Evolutionary conservation across 192 early-diverging fungal genomes (phyloP).

Genomic region (Backusella australiensis): DNA sequence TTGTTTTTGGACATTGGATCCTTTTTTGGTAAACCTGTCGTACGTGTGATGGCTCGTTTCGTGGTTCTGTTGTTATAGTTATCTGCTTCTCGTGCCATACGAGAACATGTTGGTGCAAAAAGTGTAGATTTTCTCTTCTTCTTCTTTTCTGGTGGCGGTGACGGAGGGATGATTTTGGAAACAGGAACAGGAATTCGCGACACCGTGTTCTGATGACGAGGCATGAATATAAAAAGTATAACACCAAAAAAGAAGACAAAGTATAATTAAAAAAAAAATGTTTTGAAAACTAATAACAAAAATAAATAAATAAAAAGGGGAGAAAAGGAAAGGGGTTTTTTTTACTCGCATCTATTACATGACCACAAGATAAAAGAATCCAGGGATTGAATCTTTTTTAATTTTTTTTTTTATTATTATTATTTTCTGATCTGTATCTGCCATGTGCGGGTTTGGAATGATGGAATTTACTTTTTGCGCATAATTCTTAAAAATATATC

Average conservation of each 20-base stretch:
- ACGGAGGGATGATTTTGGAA: neutral
- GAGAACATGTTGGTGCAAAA: conserved; percentile 13
- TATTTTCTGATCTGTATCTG: neutral
- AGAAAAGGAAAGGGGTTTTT: neutral
- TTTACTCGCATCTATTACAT: neutral
- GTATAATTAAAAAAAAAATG: neutral
- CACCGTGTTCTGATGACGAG: neutral
- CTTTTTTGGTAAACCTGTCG: neutral
- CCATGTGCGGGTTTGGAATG: neutral
- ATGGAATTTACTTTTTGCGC: neutral
- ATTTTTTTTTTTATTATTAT: neutral
- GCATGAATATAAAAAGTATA: neutral
- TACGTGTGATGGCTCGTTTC: neutral
- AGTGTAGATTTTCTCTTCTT: conserved; percentile 2
- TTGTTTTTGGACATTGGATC: neutral
- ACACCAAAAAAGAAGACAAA: neutral
- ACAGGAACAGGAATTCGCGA: neutral
- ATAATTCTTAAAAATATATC: neutral
- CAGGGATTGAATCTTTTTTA: neutral
- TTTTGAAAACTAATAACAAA: neutral
- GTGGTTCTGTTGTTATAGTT: conserved; percentile 9
- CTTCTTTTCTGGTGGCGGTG: neutral
- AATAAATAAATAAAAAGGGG: neutral
- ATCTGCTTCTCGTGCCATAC: conserved; percentile 12
- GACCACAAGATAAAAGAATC: neutral